Evolutionary conservation across 2,329 filamentous ascomycete species (phyloP).

Genomic region (Beauveria sp.): DNA sequence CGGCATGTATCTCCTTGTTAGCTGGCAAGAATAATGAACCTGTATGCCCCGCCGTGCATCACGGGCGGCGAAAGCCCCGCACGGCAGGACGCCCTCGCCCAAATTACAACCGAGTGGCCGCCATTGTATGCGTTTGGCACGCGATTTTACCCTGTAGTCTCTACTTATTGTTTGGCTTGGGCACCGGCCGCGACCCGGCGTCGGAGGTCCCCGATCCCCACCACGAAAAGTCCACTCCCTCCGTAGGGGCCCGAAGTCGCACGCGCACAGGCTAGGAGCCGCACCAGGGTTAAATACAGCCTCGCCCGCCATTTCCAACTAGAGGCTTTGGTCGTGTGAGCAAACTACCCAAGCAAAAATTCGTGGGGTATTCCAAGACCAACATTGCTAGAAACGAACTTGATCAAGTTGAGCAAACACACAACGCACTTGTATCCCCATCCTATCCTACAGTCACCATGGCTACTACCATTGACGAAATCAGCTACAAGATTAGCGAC

Average conservation of each 20-base stretch:
- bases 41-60: background rate
- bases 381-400: background rate
- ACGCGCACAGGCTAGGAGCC: background rate
- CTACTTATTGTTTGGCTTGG: background rate
- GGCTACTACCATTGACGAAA: conserved; percentile 34
- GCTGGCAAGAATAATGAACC: background rate
- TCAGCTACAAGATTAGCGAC: conserved; percentile 47
- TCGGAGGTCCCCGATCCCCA: conserved; percentile 26
- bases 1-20: background rate
- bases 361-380: background rate
- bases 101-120: background rate
- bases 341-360: background rate
- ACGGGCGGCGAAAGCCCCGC: background rate
- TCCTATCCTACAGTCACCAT: conserved; percentile 18
- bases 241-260: conserved; percentile 12
- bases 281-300: conserved; percentile 4
- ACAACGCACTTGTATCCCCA: background rate
- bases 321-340: background rate
- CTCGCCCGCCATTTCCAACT: background rate
- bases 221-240: background rate
- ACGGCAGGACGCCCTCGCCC: background rate
- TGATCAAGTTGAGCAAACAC: background rate
- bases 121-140: background rate
- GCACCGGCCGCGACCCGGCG: conserved; percentile 16
- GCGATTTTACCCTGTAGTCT: background rate